These are phyloP conservation scores for Ettlia oleoabundans DNA, from an alignment of 139 green algal species.

Conservation along the genomic window DNA sequence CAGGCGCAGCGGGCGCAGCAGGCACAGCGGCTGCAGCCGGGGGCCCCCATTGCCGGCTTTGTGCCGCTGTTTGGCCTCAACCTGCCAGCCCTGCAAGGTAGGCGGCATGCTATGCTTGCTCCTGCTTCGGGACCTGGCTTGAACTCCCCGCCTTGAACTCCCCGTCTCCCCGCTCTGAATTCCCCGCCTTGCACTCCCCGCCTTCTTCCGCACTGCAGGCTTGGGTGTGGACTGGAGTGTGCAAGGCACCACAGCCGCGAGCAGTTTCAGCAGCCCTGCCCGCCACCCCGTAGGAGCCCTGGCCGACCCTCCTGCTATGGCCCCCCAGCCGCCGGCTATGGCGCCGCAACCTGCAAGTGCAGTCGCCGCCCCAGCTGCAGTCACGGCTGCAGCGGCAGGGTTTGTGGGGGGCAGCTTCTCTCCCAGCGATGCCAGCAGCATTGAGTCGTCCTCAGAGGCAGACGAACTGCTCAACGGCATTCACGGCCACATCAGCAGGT, in stretches of 20 bases:
- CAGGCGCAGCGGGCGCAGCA: too few relatives aligned
- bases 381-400: background rate
- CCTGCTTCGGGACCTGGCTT: too few relatives aligned
- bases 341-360: too few relatives aligned
- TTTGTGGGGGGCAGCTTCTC: slow-evolving; percentile 16
- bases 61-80: slow-evolving; percentile 39
- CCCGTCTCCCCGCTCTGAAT: background rate
- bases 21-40: background rate
- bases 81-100: slow-evolving; percentile 13
- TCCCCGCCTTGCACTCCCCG: background rate
- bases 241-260: background rate
- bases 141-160: background rate
- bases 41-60: background rate
- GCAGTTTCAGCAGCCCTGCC: slow-evolving; percentile 14
- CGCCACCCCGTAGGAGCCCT: background rate
- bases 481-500: slow-evolving; percentile 16
- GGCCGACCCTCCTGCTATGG: background rate
- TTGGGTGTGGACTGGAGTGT: slow-evolving; percentile 40
- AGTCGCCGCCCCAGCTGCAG: background rate
- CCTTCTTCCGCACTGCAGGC: background rate
- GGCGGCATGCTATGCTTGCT: too few relatives aligned
- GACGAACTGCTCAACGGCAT: slow-evolving; percentile 30
- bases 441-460: slow-evolving; percentile 27
- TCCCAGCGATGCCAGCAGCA: slow-evolving; percentile 26
- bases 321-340: too few relatives aligned